phyloP scores from a whole-genome alignment of 2,329 filamentous ascomycete species.

The Venturia asperata region DNA sequence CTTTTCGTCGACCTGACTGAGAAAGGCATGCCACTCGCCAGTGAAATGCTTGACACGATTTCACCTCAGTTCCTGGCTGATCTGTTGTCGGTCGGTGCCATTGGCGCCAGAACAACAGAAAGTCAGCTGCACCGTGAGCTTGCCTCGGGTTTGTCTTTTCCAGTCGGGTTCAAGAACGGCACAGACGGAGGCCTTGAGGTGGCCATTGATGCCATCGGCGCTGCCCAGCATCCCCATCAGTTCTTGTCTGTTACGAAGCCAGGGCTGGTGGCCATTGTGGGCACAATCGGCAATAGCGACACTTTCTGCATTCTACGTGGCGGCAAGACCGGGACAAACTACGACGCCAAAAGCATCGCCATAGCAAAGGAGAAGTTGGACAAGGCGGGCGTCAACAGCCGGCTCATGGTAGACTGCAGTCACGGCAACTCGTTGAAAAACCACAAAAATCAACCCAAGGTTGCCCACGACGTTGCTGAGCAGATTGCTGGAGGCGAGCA shows the following conservation, averaged over 20 bases:
- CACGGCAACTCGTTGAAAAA: constrained; percentile 95
- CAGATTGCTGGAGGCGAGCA: constrained; percentile 81
- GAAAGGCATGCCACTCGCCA: constrained; percentile 91
- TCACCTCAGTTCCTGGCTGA: constrained; percentile 95
- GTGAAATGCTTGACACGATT: constrained; percentile 97
- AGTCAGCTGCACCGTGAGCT: constrained; percentile 92
- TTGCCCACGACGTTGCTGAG: constrained; percentile 70
- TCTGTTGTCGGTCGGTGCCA: constrained; percentile 80
- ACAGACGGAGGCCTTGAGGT: constrained; percentile 87
- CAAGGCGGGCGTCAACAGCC: constrained; percentile 64
- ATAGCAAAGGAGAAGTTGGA: constrained; percentile 73
- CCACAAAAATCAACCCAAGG: constrained; percentile 95
- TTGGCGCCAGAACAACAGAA: constrained; percentile 95
- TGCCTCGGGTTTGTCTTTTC: constrained; percentile 89
- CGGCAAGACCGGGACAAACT: constrained; percentile 90
- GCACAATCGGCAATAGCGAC: constrained; percentile 90
- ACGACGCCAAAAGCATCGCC: constrained; percentile 74
- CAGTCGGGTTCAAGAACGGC: constrained; percentile 98
- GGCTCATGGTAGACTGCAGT: constrained; percentile 96
- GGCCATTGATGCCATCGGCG: constrained; percentile 90
- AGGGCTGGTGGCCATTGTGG: constrained; percentile 88
- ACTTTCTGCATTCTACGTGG: constrained; percentile 95
- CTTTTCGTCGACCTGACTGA: constrained; percentile 88
- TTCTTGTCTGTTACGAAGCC: constrained; percentile 97
- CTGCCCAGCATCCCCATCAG: constrained; percentile 86